A percentile compares a stretch with the other conserved stretches of the same genome.
Conservation (phyloP, 306 rosid genomes). For the Quercus robur region DNA sequence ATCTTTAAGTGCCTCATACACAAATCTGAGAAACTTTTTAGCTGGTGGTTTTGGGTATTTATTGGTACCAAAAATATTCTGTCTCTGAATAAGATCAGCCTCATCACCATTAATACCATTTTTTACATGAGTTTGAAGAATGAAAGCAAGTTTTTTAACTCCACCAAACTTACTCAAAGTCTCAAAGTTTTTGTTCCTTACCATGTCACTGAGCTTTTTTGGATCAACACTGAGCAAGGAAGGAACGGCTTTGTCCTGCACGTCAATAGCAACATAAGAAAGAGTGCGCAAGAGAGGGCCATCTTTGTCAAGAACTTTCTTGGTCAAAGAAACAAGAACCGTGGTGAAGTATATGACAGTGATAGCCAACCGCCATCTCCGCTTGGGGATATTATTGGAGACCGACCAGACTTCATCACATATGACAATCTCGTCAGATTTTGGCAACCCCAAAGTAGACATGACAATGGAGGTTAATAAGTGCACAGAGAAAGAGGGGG, state of each 20-base stretch:
- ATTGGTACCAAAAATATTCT: neutral
- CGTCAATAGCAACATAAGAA: constrained; percentile 9
- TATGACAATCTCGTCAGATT: neutral
- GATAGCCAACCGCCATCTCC: constrained; percentile 18
- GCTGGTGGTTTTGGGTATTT: neutral
- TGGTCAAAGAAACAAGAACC: constrained; percentile 12
- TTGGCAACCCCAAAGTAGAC: neutral
- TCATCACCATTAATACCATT: neutral
- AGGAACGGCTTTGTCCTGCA: neutral
- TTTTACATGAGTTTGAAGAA: neutral
- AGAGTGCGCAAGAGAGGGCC: constrained; percentile 10
- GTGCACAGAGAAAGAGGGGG: neutral
- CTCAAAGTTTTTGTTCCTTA: constrained; percentile 13
- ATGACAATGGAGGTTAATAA: neutral
- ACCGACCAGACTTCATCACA: neutral
- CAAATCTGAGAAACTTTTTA: constrained; percentile 7
- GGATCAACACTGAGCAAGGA: neutral
- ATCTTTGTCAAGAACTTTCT: neutral
- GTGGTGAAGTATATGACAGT: constrained; percentile 20
- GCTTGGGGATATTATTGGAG: neutral
- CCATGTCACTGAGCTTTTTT: neutral
- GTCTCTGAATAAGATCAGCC: neutral
- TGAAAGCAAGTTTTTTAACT: neutral
- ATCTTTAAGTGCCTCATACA: constrained; percentile 17
- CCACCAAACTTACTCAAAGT: constrained; percentile 10